Evolutionary conservation across 1,284 basidiomycete species (phyloP).

Genomic region (Mrakiaceae sp.): DNA sequence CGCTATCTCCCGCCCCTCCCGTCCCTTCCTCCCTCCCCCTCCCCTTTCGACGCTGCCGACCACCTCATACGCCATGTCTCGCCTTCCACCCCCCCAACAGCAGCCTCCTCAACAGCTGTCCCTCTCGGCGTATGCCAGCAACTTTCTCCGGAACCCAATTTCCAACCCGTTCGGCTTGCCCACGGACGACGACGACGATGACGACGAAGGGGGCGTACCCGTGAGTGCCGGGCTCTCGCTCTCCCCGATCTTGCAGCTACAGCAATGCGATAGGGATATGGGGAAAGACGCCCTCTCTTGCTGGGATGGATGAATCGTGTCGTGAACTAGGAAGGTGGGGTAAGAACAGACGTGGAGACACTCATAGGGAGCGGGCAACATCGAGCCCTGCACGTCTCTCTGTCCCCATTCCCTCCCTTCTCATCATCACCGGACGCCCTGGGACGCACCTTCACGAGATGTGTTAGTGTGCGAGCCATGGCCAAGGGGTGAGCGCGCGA

Average conservation of each 20-base stretch:
- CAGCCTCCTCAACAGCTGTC: background rate
- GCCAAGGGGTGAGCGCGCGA: no score
- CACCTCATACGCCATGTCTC: no score
- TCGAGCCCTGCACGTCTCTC: background rate
- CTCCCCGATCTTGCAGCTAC: background rate
- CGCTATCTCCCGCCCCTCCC: no score
- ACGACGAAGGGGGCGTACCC: background rate
- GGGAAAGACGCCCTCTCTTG: background rate
- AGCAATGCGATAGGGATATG: background rate
- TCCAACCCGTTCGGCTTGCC: background rate
- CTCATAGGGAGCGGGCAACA: background rate
- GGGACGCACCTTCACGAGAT: no score
- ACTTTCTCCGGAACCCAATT: slow-evolving; percentile 13
- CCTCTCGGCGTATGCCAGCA: slow-evolving; percentile 7
- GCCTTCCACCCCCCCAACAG: no score
- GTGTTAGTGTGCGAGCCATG: no score
- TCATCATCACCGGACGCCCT: background rate
- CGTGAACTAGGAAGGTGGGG: background rate
- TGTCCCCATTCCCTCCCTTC: no score
- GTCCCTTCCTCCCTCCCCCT: no score
- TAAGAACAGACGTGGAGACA: background rate
- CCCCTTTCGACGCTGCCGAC: no score
- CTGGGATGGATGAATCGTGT: no score
- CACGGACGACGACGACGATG: background rate
- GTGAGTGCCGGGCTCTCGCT: background rate